A percentile compares a stretch with the other conserved stretches of the same genome.
phyloP scores from a whole-genome alignment of 176 grass and related monocot genomes.

The Olyra latifolia region DNA sequence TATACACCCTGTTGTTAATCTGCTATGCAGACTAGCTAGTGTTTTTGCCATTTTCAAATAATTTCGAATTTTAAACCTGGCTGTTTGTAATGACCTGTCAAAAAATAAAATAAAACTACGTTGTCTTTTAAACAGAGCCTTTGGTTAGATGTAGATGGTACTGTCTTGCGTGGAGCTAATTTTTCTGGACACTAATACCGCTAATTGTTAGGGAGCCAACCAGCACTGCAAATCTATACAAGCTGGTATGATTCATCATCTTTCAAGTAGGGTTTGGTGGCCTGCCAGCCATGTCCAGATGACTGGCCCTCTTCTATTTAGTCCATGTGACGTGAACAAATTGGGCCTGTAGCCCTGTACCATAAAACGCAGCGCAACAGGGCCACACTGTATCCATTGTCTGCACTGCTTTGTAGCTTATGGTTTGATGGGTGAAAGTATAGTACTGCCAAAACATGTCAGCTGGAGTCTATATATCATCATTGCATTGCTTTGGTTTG shows the following conservation, averaged over 20 bases:
- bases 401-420: neutral
- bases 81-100: neutral
- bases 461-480: neutral
- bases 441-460: neutral
- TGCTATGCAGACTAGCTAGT: neutral
- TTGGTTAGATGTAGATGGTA: neutral
- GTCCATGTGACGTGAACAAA: conserved; percentile 15
- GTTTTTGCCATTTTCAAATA: neutral
- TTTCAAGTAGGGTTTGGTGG: neutral
- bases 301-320: neutral
- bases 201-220: neutral
- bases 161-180: neutral
- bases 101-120: neutral
- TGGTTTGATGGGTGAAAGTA: neutral
- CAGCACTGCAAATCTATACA: conserved; percentile 12
- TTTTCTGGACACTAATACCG: no score
- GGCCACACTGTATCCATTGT: neutral
- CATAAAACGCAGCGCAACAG: neutral
- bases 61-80: neutral
- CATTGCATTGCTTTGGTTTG: conserved; percentile 1
- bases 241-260: conserved; percentile 25
- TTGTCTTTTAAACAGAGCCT: conserved; percentile 1
- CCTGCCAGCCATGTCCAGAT: neutral
- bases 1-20: neutral
- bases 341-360: neutral